These are phyloP conservation scores for Chaetomiaceae sp. DNA, from an alignment of 2,329 filamentous ascomycete species.

Conservation along the genomic window DNA sequence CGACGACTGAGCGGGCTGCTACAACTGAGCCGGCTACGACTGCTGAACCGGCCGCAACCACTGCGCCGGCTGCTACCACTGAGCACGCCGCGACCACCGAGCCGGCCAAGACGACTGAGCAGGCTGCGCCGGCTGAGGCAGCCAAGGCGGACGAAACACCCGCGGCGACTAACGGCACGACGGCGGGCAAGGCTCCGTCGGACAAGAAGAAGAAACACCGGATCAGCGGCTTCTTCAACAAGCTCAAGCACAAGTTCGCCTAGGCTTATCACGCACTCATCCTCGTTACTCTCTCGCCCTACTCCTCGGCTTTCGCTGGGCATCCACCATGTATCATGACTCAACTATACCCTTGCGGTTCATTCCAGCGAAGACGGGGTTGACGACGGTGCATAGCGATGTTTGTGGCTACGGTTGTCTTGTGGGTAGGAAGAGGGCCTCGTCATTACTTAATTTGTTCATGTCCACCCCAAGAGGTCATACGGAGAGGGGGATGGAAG, in stretches of 20 bases:
- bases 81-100: slow-evolving; percentile 1
- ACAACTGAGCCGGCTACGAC: no score
- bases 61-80: not conserved
- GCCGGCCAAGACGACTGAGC: slow-evolving; percentile 4
- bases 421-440: not conserved
- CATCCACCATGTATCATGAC: not conserved
- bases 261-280: not conserved
- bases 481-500: not conserved
- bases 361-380: not conserved
- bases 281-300: not conserved
- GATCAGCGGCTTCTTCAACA: slow-evolving; percentile 58
- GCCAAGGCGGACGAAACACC: slow-evolving; percentile 10
- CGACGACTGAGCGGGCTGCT: no score
- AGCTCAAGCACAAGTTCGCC: slow-evolving; percentile 47
- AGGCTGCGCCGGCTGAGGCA: slow-evolving; percentile 6
- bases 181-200: slow-evolving; percentile 28
- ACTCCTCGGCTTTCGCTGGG: not conserved
- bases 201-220: slow-evolving; percentile 66
- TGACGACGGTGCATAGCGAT: not conserved
- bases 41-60: not conserved
- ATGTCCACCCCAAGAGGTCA: not conserved
- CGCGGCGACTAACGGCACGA: slow-evolving; percentile 21
- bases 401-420: not conserved
- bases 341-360: not conserved
- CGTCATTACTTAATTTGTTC: not conserved